A percentile compares a stretch with the other conserved stretches of the same genome.
Conservation (phyloP, 2,329 filamentous ascomycete genomes). For the Xylariaceae sp. region DNA sequence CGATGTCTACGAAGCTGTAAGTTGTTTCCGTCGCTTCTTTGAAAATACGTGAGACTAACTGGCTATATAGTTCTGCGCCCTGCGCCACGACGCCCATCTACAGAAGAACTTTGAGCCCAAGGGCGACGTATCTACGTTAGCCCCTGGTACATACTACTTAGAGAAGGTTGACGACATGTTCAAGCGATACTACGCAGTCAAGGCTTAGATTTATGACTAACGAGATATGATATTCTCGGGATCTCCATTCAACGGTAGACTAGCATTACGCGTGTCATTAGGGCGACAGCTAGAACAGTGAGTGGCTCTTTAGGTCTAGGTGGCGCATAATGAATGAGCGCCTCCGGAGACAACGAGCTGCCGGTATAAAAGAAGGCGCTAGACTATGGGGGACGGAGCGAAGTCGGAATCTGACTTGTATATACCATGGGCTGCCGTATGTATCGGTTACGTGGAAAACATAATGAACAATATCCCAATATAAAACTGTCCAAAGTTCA, state of each 20-base stretch:
- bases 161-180: constrained; percentile 80
- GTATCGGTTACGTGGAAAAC: constrained; percentile 18
- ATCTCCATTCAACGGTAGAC: constrained; percentile 25
- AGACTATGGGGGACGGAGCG: constrained; percentile 21
- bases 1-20: constrained; percentile 67
- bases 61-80: constrained; percentile 61
- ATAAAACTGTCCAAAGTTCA: too few relatives aligned
- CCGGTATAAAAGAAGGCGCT: constrained; percentile 9
- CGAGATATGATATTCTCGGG: constrained; percentile 18
- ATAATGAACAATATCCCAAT: constrained; percentile 24
- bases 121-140: constrained; percentile 62
- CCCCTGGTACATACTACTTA: constrained; percentile 69
- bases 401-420: constrained; percentile 25
- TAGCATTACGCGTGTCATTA: constrained; percentile 19
- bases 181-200: constrained; percentile 70
- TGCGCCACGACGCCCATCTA: constrained; percentile 77
- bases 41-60: constrained; percentile 21
- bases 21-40: constrained; percentile 27
- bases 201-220: constrained; percentile 49
- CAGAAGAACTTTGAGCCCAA: constrained; percentile 71
- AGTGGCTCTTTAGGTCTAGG: constrained; percentile 21
- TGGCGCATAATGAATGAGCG: constrained; percentile 19
- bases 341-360: constrained; percentile 15
- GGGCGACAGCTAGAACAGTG: constrained; percentile 19
- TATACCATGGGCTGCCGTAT: constrained; percentile 25